Base-by-base conservation (phyloP, 179 eudicot genomes). In the Spinacia oleracea region DNA sequence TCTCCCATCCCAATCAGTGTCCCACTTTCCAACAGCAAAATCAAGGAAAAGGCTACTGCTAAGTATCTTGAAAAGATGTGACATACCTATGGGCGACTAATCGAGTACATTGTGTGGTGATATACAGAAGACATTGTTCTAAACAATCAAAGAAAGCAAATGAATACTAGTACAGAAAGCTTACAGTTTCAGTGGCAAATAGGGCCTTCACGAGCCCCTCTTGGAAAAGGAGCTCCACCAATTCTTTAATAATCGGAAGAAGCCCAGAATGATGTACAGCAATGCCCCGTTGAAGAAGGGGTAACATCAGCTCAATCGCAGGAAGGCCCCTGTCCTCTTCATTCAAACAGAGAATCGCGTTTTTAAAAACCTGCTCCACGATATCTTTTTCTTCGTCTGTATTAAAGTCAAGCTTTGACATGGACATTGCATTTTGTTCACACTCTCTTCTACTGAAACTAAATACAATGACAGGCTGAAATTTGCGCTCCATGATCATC, bases 221-320 rank as follows among this genome's bases (percentile, higher is more conserved):
- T 79, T 96, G 99, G 80, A 96, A 96, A 74, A 96, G 96, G 81
- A 96, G 92, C 86, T 96, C 99, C 72, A 96, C 99, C 80, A 96
- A 83, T 84, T 96, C 99, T 82, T 94, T 96, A 66, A 96, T 94
- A 59, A 96, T 88, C 38, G 99, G 99, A 77, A 96, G 92, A 81
- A 96, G 93, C 77, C 99, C 99, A 83, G 99, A 96, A 81, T 96
- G 99, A 82, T 96, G 99, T 80, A 96, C 99, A 67, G 99, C 99
- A 83, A 94, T 91, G 80, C 99, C 99, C 81, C 97, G 83, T 84
- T 94, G 92, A 80, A 96, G 94, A 78, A 96, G 89, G 38, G 99
- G 98, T 86, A 96, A 86, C 97, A 96, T 96, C 83, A 92, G 78
- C 78, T 96, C 98, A 78, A 96, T 90, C 72, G 99, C 98, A 71